Conservation (phyloP, 73 alveolate species). For the Strombidium stylifer region DNA sequence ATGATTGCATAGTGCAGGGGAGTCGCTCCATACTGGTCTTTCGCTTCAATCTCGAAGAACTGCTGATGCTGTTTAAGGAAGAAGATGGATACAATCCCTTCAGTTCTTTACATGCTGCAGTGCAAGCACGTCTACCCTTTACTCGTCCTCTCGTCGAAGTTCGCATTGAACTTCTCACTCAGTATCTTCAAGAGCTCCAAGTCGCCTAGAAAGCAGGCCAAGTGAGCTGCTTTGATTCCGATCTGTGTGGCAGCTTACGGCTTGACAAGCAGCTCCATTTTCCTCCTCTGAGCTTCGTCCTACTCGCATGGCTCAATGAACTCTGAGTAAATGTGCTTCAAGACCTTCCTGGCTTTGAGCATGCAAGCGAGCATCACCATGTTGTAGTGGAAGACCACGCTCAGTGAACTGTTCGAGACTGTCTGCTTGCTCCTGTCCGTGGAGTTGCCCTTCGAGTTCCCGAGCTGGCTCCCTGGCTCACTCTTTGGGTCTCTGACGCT, state of each 20-base stretch:
- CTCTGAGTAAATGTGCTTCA: too few relatives aligned
- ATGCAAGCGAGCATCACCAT: too few relatives aligned
- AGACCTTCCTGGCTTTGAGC: too few relatives aligned
- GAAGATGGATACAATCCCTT: slow-evolving; percentile 1
- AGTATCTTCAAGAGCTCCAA: neutral
- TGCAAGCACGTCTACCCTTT: slow-evolving; percentile 13
- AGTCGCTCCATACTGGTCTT: neutral
- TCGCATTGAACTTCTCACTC: neutral
- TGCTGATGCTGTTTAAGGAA: neutral
- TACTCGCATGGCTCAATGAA: neutral
- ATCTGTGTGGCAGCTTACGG: neutral
- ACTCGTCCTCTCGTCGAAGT: neutral
- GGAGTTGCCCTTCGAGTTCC: too few relatives aligned
- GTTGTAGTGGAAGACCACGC: too few relatives aligned
- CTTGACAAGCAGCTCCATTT: neutral
- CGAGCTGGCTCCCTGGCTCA: too few relatives aligned
- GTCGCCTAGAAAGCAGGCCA: slow-evolving; percentile 8
- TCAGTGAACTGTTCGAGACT: too few relatives aligned
- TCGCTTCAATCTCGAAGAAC: neutral
- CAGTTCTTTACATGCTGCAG: slow-evolving; percentile 10
- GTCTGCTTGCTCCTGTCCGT: too few relatives aligned
- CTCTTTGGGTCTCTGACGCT: too few relatives aligned
- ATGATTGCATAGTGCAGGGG: slow-evolving; percentile 25
- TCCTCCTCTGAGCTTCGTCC: neutral
- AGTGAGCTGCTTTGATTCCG: slow-evolving; percentile 11